Base-by-base conservation (phyloP, 2,329 filamentous ascomycete species). In the Fusarium fujikuroi region DNA sequence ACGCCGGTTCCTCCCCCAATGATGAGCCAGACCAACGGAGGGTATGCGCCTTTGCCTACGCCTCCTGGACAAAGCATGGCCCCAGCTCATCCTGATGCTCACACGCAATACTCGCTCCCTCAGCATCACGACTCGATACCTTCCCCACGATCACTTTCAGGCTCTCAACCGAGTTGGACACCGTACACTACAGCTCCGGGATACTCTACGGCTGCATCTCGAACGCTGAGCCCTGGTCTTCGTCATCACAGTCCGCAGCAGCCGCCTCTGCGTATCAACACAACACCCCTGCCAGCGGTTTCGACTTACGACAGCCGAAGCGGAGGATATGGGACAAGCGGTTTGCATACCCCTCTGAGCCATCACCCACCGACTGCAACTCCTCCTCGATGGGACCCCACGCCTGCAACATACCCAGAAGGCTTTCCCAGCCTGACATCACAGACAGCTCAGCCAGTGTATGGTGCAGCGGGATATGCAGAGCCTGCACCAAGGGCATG, bases 101-200 rank as follows among this genome's bases (percentile, higher is more conserved):
- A 83, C 61, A 63, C 75, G 37, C 82, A 82, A 36, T 84, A 83
- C 81, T 61, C 85, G 79, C 69, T 86, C 76, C 59, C 84, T 77
- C 72, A 83, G 73, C 84, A 87, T 46, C 83, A 86, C 47, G 87
- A 89, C 49, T 81, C 84, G 9, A 83, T 89, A 36, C 83, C 86
- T 1, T 89, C 87, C 14, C 87, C 88, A 1, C 83, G 88, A 3
- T 87, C 87, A 4, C 80, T 89, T 5, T 83, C 85, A 0, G 85
- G 86, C 5, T 84, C 84, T 3, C 81, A 84, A 8, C 80, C 85
- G 3, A 81, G 82, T n/a, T 90, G 88, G 88, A 81, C 81, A 2
- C 79, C 83, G 1, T 88, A 88, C 75, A 80, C 83, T 19, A 74
- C 81, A 4, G 71, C 81, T 11, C 75, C 80, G 4, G 72, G 79